A percentile compares a stretch with the other conserved stretches of the same genome.
Conservation (phyloP, 345 rosid genomes). For the Moricandia moricandioides region DNA sequence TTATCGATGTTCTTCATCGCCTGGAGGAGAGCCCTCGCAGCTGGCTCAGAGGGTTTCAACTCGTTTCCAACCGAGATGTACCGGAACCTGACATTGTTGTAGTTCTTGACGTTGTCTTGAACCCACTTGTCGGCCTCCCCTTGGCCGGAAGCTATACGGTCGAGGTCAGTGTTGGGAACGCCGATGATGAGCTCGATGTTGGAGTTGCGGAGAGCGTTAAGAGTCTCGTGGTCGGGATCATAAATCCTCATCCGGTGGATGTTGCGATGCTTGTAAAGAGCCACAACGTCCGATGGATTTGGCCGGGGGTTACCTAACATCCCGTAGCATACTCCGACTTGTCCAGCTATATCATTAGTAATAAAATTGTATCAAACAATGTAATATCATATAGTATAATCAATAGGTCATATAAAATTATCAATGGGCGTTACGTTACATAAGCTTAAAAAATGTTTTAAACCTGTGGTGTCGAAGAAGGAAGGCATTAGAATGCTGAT, state of each 20-base stretch:
- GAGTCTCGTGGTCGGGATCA: conserved; percentile 30
- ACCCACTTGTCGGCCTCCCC: conserved; percentile 39
- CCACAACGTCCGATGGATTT: conserved; percentile 44
- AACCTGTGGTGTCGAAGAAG: conserved; percentile 28
- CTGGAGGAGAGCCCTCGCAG: conserved; percentile 26
- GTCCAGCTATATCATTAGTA: conserved; percentile 38
- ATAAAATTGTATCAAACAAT: background rate
- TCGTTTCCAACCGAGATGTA: conserved; percentile 52
- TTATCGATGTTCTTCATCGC: conserved; percentile 32
- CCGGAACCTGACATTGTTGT: conserved; percentile 37
- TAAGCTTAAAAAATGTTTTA: background rate
- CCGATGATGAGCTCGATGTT: conserved; percentile 44
- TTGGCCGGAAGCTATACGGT: conserved; percentile 38
- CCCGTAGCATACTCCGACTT: conserved; percentile 72
- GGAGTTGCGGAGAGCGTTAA: conserved; percentile 39
- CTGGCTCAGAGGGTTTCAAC: conserved; percentile 22
- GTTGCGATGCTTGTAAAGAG: conserved; percentile 43
- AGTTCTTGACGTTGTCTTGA: conserved; percentile 35
- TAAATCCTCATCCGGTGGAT: conserved; percentile 52
- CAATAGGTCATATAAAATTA: too few relatives aligned
- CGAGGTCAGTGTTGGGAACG: conserved; percentile 31
- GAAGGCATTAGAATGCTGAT: conserved; percentile 24
- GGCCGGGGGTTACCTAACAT: conserved; percentile 50
- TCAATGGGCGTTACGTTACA: background rate
- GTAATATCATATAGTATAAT: too few relatives aligned